phyloP scores from a whole-genome alignment of 2,329 filamentous ascomycete species.

The Aspergillus sp. region DNA sequence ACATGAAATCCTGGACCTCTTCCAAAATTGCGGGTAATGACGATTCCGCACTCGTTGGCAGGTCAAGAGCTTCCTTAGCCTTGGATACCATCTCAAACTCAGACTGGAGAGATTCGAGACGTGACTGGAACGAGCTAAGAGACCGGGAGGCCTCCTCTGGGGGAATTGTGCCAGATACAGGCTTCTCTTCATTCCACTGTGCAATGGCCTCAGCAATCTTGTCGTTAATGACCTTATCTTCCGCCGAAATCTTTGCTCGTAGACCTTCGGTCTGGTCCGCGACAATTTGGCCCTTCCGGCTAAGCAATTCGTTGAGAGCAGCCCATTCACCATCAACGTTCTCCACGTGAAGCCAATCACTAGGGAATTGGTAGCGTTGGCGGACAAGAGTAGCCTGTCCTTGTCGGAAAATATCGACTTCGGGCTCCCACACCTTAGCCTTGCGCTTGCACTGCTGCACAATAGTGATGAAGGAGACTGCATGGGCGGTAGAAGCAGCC shows the following conservation, averaged over 20 bases:
- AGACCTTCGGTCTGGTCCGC: slow-evolving; percentile 94
- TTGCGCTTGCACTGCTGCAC: slow-evolving; percentile 95
- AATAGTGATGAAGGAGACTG: slow-evolving; percentile 96
- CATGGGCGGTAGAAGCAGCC: slow-evolving; percentile 91
- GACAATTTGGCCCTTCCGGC: slow-evolving; percentile 90
- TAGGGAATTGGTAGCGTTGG: slow-evolving; percentile 89
- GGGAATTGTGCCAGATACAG: slow-evolving; percentile 89
- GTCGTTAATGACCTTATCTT: slow-evolving; percentile 86
- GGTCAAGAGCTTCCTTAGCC: slow-evolving; percentile 92
- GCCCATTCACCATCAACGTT: slow-evolving; percentile 97
- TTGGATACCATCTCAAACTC: slow-evolving; percentile 93
- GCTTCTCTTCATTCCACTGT: slow-evolving; percentile 96
- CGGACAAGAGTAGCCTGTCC: slow-evolving; percentile 89
- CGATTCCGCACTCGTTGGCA: slow-evolving; percentile 76
- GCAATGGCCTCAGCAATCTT: slow-evolving; percentile 81
- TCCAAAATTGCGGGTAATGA: slow-evolving; percentile 84
- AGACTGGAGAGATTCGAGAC: slow-evolving; percentile 79
- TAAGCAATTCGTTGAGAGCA: slow-evolving; percentile 85
- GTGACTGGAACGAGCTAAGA: slow-evolving; percentile 76
- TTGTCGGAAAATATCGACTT: slow-evolving; percentile 93
- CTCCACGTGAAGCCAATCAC: slow-evolving; percentile 92
- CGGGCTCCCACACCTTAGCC: slow-evolving; percentile 89
- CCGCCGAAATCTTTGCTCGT: slow-evolving; percentile 88
- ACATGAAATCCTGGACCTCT: slow-evolving; percentile 98
- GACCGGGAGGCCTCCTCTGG: slow-evolving; percentile 85